These are phyloP conservation scores for Perkinsus marinus DNA, from an alignment of 169 alveolate species.

Conservation along the genomic window DNA sequence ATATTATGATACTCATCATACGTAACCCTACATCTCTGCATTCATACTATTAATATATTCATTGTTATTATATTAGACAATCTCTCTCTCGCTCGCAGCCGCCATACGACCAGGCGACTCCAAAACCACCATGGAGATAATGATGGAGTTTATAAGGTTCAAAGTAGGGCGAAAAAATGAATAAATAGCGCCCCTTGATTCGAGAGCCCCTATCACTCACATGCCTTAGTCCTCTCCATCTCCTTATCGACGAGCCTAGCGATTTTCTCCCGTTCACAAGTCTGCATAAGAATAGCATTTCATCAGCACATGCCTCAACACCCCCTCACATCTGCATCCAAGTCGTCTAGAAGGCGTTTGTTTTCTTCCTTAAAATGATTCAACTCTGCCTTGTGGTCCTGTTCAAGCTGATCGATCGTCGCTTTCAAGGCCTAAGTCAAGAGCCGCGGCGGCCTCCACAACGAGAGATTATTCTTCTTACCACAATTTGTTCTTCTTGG, in stretches of 20 bases:
- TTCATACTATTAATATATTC: too few relatives aligned
- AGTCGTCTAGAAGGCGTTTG: background rate
- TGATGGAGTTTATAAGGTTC: too few relatives aligned
- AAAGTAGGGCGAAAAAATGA: too few relatives aligned
- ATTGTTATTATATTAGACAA: too few relatives aligned
- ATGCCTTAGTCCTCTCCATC: background rate
- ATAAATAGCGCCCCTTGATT: too few relatives aligned
- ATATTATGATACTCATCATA: too few relatives aligned
- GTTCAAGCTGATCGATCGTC: background rate
- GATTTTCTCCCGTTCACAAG: background rate
- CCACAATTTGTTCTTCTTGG: background rate
- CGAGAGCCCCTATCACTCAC: background rate
- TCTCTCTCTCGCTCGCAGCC: too few relatives aligned
- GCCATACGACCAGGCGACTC: too few relatives aligned
- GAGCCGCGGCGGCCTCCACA: background rate
- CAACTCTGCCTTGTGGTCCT: background rate
- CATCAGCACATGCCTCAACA: background rate
- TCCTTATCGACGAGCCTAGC: background rate
- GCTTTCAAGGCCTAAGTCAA: background rate
- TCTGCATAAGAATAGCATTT: background rate
- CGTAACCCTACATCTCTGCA: too few relatives aligned
- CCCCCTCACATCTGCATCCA: background rate
- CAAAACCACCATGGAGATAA: too few relatives aligned
- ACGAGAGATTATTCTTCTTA: background rate
- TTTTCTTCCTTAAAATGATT: background rate